Percentiles rank a stretch among this genome's conserved stretches.
phyloP scores from a whole-genome alignment of 1,139 yeast species.

The Diutina siamensis region DNA sequence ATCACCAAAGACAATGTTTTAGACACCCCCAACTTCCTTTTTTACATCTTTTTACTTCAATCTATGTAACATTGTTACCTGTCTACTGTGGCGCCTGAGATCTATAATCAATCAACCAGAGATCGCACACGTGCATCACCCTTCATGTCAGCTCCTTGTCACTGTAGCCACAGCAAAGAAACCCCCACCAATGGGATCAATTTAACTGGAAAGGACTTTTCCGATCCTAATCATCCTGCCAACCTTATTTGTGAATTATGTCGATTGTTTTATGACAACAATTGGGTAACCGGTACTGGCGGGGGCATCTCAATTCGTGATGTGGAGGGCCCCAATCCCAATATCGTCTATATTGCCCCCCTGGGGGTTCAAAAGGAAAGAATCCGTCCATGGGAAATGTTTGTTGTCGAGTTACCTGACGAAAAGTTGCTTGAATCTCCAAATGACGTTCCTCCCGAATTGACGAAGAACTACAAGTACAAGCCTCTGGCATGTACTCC shows the following conservation, averaged over 20 bases:
- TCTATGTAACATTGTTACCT: no score
- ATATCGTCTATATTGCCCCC: slow-evolving; percentile 70
- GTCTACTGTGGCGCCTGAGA: no score
- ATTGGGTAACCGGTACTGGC: slow-evolving; percentile 95
- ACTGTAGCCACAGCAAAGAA: not conserved
- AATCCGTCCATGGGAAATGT: slow-evolving; percentile 72
- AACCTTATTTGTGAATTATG: slow-evolving; percentile 78
- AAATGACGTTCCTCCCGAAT: slow-evolving; percentile 18
- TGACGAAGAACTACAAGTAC: slow-evolving; percentile 34
- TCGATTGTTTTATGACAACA: slow-evolving; percentile 60
- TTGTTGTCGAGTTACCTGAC: slow-evolving; percentile 54
- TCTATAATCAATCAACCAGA: no score
- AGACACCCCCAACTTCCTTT: no score
- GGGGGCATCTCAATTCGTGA: slow-evolving; percentile 84
- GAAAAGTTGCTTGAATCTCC: slow-evolving; percentile 49
- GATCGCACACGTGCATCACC: slow-evolving; percentile 1
- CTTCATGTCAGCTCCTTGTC: slow-evolving; percentile 5
- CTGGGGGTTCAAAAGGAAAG: slow-evolving; percentile 93
- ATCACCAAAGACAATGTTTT: no score
- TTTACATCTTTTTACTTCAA: no score
- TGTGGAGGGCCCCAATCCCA: slow-evolving; percentile 29
- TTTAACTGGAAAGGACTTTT: not conserved
- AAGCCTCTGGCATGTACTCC: slow-evolving; percentile 95
- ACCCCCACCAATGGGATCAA: not conserved
- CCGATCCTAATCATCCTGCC: slow-evolving; percentile 64